Conservation (phyloP, 257 asterid species). For the Jasminum sambac region DNA sequence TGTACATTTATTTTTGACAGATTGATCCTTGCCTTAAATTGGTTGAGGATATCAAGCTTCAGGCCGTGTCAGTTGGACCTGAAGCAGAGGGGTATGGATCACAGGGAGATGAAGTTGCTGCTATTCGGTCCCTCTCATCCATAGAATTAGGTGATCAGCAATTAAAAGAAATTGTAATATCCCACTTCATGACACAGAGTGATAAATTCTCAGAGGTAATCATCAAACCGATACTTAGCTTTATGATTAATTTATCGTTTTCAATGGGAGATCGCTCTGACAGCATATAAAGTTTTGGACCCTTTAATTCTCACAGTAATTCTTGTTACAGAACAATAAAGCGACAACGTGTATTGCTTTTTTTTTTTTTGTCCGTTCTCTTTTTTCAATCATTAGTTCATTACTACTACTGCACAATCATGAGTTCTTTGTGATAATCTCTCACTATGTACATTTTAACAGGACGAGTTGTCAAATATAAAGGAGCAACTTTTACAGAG, state of each 20-base stretch:
- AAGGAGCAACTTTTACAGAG: conserved; percentile 34
- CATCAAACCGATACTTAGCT: not conserved
- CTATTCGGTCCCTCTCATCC: conserved; percentile 37
- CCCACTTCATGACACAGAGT: conserved; percentile 37
- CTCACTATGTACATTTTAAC: not conserved
- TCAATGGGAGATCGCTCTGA: not conserved
- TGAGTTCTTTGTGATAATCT: not conserved
- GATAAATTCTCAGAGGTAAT: conserved; percentile 41
- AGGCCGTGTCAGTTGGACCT: conserved; percentile 27
- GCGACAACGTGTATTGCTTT: no score
- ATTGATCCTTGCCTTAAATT: conserved; percentile 45
- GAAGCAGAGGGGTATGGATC: conserved; percentile 39
- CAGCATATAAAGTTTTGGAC: not conserved
- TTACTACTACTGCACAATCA: not conserved
- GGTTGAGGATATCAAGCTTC: conserved; percentile 40
- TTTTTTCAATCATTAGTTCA: no score
- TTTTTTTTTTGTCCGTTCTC: no score
- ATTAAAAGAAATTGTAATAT: conserved; percentile 37
- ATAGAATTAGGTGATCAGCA: conserved; percentile 34
- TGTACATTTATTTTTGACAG: conserved; percentile 23
- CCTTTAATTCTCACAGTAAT: no score
- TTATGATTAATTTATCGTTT: not conserved
- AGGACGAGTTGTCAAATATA: conserved; percentile 44
- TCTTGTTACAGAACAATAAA: no score
- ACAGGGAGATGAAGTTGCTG: conserved; percentile 44